Base-by-base conservation (phyloP, 176 grass and related monocot genomes). In the Pontederia crassipes region DNA sequence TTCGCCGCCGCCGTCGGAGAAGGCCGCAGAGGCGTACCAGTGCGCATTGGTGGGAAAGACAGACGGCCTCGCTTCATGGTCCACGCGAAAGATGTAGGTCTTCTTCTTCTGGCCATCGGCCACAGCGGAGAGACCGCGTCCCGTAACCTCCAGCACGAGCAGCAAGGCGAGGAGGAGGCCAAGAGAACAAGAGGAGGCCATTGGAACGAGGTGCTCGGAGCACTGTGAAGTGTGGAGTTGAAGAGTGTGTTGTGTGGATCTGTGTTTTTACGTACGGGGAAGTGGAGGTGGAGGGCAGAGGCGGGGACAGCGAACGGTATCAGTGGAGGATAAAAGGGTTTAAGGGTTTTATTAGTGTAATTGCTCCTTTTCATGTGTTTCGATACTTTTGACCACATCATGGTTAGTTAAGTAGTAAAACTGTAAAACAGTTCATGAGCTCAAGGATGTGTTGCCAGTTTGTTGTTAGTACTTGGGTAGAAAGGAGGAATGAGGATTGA, bases 1-100 rank as follows among this genome's bases (percentile, higher is more conserved):
- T 11, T 32, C 13, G 9, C 45, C 59, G n/a, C 20, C 24, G 0
- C 59, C 14, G 0, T 72, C 82, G 32, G 75, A 79, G 75, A 95
- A 89, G 26, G 86, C 77, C 17, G 83, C 56, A 47, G 90, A 95
- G 45, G 80, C 50, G 83, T 95, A 95, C 90, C 86, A 95, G 83
- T 84, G 72, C 26, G 80, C 75, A 56, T 83, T 77, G 29, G 83
- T 84, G 70, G 86, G 52, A 58, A 95, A 95, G 12, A 84, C 76
- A 15, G 90, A 68, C 61, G 90, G 90, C 63, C 89, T 95, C 1
- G 80, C 68, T 17, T 62, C 48, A 61, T 78, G 74, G 69, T 95
- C 57, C 10, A 95, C 78, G 13, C 82, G 90, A 69, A 95, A 69
- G 75, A 95, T 89, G 72, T 89, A 95, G 24, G 83, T 95, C 76